Conservation (phyloP, 495 filamentous ascomycete species). For the Xylaria intraflava region DNA sequence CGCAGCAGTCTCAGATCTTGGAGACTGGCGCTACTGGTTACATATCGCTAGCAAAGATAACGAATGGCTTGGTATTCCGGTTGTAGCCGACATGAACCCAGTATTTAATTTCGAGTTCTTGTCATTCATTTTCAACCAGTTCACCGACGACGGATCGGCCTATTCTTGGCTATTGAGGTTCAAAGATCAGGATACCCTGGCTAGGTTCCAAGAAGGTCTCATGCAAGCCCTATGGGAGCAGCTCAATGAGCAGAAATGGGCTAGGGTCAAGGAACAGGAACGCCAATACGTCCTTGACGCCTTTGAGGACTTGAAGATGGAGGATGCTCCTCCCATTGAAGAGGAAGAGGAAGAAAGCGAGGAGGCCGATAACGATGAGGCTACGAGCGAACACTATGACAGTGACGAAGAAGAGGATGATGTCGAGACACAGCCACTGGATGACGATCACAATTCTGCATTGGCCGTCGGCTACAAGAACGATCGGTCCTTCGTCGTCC, state of each 20-base stretch:
- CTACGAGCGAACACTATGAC: slow-evolving; percentile 64
- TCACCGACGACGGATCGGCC: slow-evolving; percentile 76
- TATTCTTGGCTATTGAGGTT: slow-evolving; percentile 96
- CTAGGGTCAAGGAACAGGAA: slow-evolving; percentile 83
- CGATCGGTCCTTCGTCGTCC: slow-evolving; percentile 92
- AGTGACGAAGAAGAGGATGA: slow-evolving; percentile 89
- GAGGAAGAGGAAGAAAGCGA: slow-evolving; percentile 61
- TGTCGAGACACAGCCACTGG: slow-evolving; percentile 59
- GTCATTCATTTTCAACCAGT: slow-evolving; percentile 98
- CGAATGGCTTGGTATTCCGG: slow-evolving; percentile 82
- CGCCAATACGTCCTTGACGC: slow-evolving; percentile 92
- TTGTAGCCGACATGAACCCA: slow-evolving; percentile 87
- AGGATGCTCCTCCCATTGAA: slow-evolving; percentile 58
- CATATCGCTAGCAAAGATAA: slow-evolving; percentile 71
- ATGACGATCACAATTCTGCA: slow-evolving; percentile 87
- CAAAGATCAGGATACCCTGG: slow-evolving; percentile 69
- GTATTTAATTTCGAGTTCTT: slow-evolving; percentile 98
- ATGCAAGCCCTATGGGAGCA: slow-evolving; percentile 98
- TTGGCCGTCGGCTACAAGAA: slow-evolving; percentile 98
- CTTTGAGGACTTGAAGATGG: slow-evolving; percentile 91
- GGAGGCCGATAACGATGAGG: slow-evolving; percentile 55
- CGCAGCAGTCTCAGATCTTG: slow-evolving; percentile 78
- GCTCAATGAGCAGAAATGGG: slow-evolving; percentile 91
- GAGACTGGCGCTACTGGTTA: slow-evolving; percentile 93
- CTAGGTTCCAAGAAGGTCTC: slow-evolving; percentile 86